Evolutionary conservation across 306 rosid species (phyloP), one percentile per base, ranked within the genome.

Genomic region (Geum urbanum): DNA sequence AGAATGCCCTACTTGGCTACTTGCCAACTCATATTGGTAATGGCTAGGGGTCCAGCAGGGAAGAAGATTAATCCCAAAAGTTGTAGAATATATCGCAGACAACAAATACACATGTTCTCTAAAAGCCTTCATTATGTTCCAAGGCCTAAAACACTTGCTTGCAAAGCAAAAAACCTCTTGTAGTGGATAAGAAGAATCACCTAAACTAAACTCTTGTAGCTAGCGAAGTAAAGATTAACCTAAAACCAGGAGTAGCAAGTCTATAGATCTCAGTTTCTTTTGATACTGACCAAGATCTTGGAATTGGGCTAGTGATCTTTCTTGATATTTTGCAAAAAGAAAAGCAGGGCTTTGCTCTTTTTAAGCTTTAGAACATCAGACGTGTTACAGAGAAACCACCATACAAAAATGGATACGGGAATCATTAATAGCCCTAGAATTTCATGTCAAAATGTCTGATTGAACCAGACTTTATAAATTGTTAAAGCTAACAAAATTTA

Each of bases 311-410:
- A 41, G 11, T 1, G 14, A 4, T 62, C 73, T 69, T 69, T 69
- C 54, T 69, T 69, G 73, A 69, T 44, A 56, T 8, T 16, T 55
- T 55, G 39, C 35, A 56, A 24, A 56, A 70, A 27, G 54, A 56
- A 56, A 20, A 55, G 40, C 45, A 39, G 19, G 8, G 9, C 20
- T 13, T 27, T 10, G 27, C 53, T 70, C 74, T 54, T 16, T 70
- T 56, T 3, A 22, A 37, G 45, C 65, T 60, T 59, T 35, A 37
- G 15, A 59, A 32, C 11, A 2, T 7, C 64, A 35, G 45, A 15
- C 64, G n/a, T n/a, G n/a, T n/a, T n/a, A n/a, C n/a, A n/a, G n/a
- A n/a, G n/a, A n/a, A n/a, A n/a, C n/a, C n/a, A n/a, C n/a, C n/a
- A n/a, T n/a, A n/a, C n/a, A n/a, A n/a, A n/a, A n/a, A n/a, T n/a